Evolutionary conservation across 352 stramenopile species (phyloP).

Genomic region (Phytophthora parvispora): DNA sequence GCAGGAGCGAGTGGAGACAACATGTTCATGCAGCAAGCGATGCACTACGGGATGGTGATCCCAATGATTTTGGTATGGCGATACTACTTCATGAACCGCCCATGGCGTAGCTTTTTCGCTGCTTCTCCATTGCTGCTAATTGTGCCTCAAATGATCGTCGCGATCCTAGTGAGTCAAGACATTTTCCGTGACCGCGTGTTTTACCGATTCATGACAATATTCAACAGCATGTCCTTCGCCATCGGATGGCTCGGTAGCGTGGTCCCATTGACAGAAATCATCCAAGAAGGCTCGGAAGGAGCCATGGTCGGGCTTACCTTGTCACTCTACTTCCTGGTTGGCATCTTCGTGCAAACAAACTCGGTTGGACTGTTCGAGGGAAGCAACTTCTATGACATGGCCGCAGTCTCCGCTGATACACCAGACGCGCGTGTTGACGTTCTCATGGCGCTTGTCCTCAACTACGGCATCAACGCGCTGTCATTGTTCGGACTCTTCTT

Average conservation of each 20-base stretch:
- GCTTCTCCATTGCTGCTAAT: conserved; percentile 34
- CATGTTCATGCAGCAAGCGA: conserved; percentile 21
- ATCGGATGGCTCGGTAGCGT: conserved; percentile 43
- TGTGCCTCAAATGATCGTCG: conserved; percentile 32
- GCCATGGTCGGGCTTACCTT: conserved; percentile 54
- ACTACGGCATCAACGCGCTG: conserved; percentile 57
- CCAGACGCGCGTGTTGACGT: conserved; percentile 13
- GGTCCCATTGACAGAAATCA: conserved; percentile 61
- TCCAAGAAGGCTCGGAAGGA: conserved; percentile 64
- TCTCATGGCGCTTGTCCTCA: conserved; percentile 43
- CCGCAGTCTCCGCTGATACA: conserved; percentile 28
- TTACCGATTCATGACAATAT: conserved; percentile 36
- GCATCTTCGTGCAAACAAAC: conserved; percentile 52
- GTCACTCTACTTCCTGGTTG: conserved; percentile 51
- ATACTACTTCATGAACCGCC: conserved; percentile 29
- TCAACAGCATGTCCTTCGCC: conserved; percentile 22
- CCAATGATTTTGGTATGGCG: conserved; percentile 46
- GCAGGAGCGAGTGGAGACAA: conserved; percentile 34
- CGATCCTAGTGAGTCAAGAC: conserved; percentile 38
- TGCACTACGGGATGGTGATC: conserved; percentile 31
- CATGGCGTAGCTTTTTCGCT: conserved; percentile 49
- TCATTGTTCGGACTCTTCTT: conserved; percentile 43
- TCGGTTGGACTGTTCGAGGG: conserved; percentile 41
- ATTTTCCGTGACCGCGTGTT: conserved; percentile 37
- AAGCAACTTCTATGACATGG: conserved; percentile 45